Conservation (phyloP, 129 eudicot genomes). For the Logfia minima region DNA sequence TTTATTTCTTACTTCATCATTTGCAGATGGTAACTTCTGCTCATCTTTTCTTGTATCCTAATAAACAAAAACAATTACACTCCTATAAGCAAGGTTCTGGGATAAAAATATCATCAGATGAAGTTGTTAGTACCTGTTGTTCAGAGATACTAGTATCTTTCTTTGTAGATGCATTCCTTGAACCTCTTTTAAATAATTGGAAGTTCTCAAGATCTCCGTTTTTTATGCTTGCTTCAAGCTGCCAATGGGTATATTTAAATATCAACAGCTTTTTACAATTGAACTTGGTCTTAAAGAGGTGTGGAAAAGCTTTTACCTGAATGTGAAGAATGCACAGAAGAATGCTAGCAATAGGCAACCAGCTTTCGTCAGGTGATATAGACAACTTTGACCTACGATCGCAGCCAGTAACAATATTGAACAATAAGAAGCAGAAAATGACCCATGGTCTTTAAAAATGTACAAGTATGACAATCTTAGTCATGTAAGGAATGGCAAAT, state of each 20-base stretch:
- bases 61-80: background rate
- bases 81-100: background rate
- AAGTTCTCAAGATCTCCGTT: constrained; percentile 72
- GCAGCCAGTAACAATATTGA: background rate
- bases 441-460: background rate
- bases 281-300: constrained; percentile 6
- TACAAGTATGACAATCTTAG: background rate
- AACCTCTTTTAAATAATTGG: constrained; percentile 41
- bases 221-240: constrained; percentile 85
- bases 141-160: constrained; percentile 38
- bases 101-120: background rate
- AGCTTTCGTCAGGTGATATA: constrained; percentile 88
- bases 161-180: constrained; percentile 37
- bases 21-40: constrained; percentile 49
- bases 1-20: constrained; percentile 44
- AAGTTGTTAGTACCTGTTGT: constrained; percentile 27
- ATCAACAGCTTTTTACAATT: background rate
- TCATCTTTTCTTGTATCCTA: constrained; percentile 45
- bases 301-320: constrained; percentile 50
- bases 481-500: background rate
- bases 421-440: background rate
- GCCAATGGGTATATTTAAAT: constrained; percentile 26
- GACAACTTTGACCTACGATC: constrained; percentile 68
- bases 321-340: constrained; percentile 77
- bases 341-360: constrained; percentile 95